Evolutionary conservation across 73 alveolate genomes (phyloP).

Genomic region (Tetrahymena elliotti): DNA sequence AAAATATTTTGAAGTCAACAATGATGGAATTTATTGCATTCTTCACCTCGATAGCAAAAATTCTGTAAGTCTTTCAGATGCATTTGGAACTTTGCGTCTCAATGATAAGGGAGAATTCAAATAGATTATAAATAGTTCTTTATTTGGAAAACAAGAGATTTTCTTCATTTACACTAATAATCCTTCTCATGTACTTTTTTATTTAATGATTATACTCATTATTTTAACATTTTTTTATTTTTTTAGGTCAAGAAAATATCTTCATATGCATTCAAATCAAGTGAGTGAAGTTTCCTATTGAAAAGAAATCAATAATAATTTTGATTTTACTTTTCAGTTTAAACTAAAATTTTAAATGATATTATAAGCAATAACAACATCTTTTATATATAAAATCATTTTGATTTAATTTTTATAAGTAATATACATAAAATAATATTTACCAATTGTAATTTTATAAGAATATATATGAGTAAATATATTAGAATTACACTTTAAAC

Average conservation of each 20-base stretch:
- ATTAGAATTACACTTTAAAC: too few species aligned
- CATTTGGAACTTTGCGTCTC: neutral
- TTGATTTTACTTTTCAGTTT: neutral
- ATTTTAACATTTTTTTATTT: neutral
- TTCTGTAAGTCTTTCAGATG: neutral
- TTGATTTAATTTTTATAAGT: too few species aligned
- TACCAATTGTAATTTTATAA: too few species aligned
- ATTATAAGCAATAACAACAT: too few species aligned
- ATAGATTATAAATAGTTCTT: neutral
- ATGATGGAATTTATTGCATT: neutral
- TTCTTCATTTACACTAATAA: neutral
- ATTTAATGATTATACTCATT: neutral
- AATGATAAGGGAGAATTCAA: neutral
- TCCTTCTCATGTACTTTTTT: neutral
- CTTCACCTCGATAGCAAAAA: neutral
- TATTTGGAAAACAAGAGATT: neutral
- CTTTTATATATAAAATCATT: too few species aligned
- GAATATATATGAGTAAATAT: too few species aligned
- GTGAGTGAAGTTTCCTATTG: neutral
- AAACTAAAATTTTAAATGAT: too few species aligned
- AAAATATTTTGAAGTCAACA: neutral
- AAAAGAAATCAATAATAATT: too few species aligned
- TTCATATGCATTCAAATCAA: neutral
- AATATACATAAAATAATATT: too few species aligned
- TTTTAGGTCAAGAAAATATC: neutral